Evolutionary conservation across 2,329 filamentous ascomycete genomes (phyloP), one percentile per base, ranked within the genome.

Genomic region (Tolypocladium pustulatum): DNA sequence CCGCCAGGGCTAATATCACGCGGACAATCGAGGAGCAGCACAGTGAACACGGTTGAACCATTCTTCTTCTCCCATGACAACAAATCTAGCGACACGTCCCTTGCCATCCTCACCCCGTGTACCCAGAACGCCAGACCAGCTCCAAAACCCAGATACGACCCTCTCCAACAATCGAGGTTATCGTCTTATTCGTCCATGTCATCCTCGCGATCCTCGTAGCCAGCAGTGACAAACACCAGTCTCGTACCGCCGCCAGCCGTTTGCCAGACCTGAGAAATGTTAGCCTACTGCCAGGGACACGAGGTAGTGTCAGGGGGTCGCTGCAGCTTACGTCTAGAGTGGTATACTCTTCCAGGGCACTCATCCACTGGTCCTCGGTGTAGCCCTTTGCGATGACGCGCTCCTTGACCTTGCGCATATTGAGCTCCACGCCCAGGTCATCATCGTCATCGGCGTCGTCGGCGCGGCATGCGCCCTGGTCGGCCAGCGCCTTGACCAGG

Each of bases 321-420:
- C n/a, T 15, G 34, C 68, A 64, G 87, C 92, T 90, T 79, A 97
- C 94, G 78, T 96, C 89, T 61, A 96, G 76, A 64, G 83, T 79
- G 3, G 90, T 87, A 74, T 99, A 97, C 77, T 96, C 93, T 62
- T 96, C 88, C 70, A 99, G 80, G 25, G 92, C 88, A 65, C 83
- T 83, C 68, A 89, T 81, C 76, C 96, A 91, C 73, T 99, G 92
- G 73, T 97, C 91, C 64, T 91, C 88, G 0, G 93, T 99, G 73
- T 97, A 99, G 3, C 94, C 94, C 81, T 96, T 97, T 57, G 92
- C 94, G 67, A 97, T 81, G 36, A 99, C 91, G 64, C 94, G 79
- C 74, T 97, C 92, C 71, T 92, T 85, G 61, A 99, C 90, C 74
- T 91, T 89, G 65, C 89, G 84, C 78, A 99, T 82, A 73, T 88